Conservation (phyloP, 2,329 filamentous ascomycete genomes). For the Clonostachys sp. region DNA sequence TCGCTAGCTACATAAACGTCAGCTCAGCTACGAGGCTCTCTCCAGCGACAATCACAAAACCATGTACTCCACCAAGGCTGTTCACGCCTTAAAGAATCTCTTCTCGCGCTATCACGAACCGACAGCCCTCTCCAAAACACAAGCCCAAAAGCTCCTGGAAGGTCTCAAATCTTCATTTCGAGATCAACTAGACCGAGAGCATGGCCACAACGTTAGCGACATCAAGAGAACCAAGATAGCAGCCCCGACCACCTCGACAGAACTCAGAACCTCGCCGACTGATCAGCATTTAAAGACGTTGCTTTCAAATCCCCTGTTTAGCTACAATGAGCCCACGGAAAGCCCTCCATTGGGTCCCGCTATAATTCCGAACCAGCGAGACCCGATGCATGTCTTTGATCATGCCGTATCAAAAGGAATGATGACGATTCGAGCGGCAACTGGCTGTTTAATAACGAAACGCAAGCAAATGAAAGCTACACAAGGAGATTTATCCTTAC, state of each 20-base stretch:
- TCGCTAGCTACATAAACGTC: no score
- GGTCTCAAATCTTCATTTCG: slow-evolving; percentile 53
- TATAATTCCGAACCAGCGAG: slow-evolving; percentile 11
- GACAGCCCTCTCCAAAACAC: slow-evolving; percentile 40
- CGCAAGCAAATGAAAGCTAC: slow-evolving; percentile 28
- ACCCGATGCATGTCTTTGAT: slow-evolving; percentile 52
- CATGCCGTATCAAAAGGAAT: slow-evolving; percentile 49
- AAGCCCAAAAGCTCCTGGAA: slow-evolving; percentile 50
- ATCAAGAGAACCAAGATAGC: not conserved
- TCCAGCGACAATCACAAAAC: slow-evolving; percentile 1
- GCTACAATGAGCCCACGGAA: slow-evolving; percentile 14
- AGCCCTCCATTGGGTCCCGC: not conserved
- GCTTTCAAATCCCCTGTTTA: slow-evolving; percentile 53
- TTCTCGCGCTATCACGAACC: slow-evolving; percentile 45
- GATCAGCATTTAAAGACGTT: slow-evolving; percentile 49
- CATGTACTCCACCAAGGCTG: slow-evolving; percentile 32
- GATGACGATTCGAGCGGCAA: slow-evolving; percentile 49
- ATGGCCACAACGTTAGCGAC: slow-evolving; percentile 27
- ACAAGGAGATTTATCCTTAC: slow-evolving; percentile 4
- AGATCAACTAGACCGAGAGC: slow-evolving; percentile 52
- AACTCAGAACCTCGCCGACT: slow-evolving; percentile 29
- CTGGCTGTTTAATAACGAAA: slow-evolving; percentile 48
- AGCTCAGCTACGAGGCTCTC: not conserved
- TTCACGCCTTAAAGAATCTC: slow-evolving; percentile 28
- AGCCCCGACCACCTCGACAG: not conserved